Conservation (phyloP, 2,329 filamentous ascomycete genomes). For the Colletotrichum sp. region DNA sequence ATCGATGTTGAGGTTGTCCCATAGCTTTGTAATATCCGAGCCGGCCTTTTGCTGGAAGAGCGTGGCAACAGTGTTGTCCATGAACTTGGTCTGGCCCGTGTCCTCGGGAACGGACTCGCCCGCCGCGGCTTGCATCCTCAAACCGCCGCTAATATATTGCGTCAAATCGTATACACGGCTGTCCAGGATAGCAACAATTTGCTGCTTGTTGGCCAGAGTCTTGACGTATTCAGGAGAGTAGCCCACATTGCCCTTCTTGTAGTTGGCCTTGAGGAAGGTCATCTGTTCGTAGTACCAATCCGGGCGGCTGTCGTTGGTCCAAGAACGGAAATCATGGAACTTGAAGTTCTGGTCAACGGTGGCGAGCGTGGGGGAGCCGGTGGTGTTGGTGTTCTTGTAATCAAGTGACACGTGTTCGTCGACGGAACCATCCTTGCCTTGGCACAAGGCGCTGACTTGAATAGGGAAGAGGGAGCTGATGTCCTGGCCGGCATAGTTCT, state of each 20-base stretch:
- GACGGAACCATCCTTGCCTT: constrained; percentile 70
- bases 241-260: constrained; percentile 86
- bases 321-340: constrained; percentile 94
- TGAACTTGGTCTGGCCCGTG: constrained; percentile 73
- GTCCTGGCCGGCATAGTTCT: constrained; percentile 86
- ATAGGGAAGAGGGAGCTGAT: constrained; percentile 91
- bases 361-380: constrained; percentile 68
- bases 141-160: constrained; percentile 79
- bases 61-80: constrained; percentile 74
- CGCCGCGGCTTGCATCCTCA: constrained; percentile 61
- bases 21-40: constrained; percentile 82
- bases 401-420: constrained; percentile 81
- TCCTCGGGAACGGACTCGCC: constrained; percentile 53
- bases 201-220: constrained; percentile 67
- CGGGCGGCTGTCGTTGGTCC: constrained; percentile 78
- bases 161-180: constrained; percentile 88
- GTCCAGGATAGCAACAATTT: constrained; percentile 79
- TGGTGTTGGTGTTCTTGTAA: constrained; percentile 79
- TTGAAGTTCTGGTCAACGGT: constrained; percentile 73
- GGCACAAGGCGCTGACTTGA: constrained; percentile 91
- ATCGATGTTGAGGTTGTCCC: constrained; percentile 72
- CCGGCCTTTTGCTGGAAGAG: constrained; percentile 82
- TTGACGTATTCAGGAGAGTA: constrained; percentile 81
- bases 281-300: constrained; percentile 96
- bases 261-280: constrained; percentile 76